Conservation (phyloP, 208 protist species). For the Crithidia sp. region DNA sequence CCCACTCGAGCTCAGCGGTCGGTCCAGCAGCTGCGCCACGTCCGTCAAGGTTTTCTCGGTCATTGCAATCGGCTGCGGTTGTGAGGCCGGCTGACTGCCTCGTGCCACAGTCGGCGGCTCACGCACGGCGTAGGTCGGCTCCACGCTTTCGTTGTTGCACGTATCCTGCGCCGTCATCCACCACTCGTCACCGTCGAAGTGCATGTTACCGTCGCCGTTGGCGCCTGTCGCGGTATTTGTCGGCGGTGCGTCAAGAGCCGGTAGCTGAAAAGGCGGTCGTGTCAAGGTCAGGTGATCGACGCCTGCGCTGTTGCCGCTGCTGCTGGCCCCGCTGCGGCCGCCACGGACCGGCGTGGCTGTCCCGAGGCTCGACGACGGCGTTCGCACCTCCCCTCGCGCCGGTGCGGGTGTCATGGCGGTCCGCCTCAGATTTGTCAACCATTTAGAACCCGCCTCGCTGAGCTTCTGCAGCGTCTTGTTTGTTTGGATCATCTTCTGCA, state of each 20-base stretch:
- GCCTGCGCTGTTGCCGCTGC: neutral
- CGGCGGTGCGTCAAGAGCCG: neutral
- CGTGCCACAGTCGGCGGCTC: neutral
- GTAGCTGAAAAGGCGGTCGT: neutral
- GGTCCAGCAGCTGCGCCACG: conserved; percentile 2
- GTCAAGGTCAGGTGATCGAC: neutral
- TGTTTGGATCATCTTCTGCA: conserved; percentile 31
- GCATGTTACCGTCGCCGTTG: too few species aligned
- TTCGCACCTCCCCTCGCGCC: conserved; percentile 8
- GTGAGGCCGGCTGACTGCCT: neutral
- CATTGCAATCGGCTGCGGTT: neutral
- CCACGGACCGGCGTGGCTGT: neutral
- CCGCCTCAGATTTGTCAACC: conserved; percentile 25
- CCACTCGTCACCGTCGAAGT: neutral
- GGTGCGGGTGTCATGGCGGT: conserved; percentile 9
- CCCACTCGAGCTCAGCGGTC: conserved; percentile 5
- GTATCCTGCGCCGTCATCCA: conserved; percentile 3
- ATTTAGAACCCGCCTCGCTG: conserved; percentile 32
- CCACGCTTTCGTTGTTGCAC: neutral
- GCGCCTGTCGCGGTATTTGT: too few species aligned
- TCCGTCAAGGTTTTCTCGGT: neutral
- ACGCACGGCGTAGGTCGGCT: conserved; percentile 1
- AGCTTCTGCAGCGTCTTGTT: conserved; percentile 24
- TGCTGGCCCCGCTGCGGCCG: conserved; percentile 2
- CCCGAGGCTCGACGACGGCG: conserved; percentile 2